Evolutionary conservation across 2,329 filamentous ascomycete genomes (phyloP).

Genomic region (Ceratocystis cubensis): DNA sequence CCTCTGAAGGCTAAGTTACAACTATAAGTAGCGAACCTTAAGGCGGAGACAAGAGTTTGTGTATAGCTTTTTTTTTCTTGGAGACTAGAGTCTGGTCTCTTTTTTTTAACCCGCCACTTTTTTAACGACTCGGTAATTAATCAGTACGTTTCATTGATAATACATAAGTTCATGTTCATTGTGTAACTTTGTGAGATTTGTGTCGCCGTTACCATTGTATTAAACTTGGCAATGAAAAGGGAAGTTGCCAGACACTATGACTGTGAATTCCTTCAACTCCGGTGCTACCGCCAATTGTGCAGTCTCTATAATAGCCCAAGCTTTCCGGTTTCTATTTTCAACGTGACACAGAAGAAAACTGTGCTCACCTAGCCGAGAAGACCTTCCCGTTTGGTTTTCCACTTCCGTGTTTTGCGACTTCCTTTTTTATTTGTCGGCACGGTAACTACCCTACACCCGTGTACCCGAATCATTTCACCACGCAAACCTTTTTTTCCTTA

Average conservation of each 20-base stretch:
- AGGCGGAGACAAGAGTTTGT: not conserved
- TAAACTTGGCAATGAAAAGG: not conserved
- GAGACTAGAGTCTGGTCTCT: not conserved
- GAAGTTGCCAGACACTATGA: not conserved
- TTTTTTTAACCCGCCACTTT: not conserved
- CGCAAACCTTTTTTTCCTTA: not conserved
- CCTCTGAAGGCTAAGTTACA: constrained; percentile 31
- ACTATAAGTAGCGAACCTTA: constrained; percentile 19
- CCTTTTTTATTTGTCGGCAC: not conserved
- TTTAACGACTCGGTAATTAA: not conserved
- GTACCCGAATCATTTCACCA: not conserved
- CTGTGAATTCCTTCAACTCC: not conserved
- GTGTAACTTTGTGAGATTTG: not conserved
- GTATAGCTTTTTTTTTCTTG: not conserved
- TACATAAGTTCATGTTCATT: not conserved
- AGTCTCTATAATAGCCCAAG: not conserved
- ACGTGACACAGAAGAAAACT: not conserved
- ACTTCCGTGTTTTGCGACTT: not conserved
- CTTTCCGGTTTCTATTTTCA: not conserved
- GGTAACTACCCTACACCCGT: not conserved
- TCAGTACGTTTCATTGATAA: not conserved
- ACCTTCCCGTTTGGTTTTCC: not conserved
- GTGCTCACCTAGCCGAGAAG: not conserved
- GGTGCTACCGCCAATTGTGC: not conserved
- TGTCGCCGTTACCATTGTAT: not conserved